Evolutionary conservation across 2,329 filamentous ascomycete species (phyloP).

Genomic region (Verticillium alfalfae): DNA sequence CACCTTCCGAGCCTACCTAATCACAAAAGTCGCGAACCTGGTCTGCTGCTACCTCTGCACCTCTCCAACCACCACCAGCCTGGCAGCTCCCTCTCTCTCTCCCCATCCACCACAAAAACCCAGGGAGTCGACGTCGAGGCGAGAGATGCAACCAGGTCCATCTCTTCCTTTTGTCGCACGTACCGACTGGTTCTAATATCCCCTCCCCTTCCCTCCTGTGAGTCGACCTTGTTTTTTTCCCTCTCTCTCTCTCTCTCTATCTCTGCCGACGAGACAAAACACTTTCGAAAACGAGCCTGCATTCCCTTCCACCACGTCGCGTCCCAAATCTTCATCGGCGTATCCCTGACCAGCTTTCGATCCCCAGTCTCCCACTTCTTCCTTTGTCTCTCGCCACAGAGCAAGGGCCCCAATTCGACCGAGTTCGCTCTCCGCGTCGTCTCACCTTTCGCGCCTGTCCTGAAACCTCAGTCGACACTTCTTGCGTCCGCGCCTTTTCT

Average conservation of each 20-base stretch:
- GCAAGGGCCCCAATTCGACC: neutral
- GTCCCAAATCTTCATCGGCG: neutral
- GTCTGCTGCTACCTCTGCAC: neutral
- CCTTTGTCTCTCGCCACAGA: neutral
- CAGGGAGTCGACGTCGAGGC: neutral
- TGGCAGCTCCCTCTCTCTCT: neutral
- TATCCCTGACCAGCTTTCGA: neutral
- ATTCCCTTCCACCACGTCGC: neutral
- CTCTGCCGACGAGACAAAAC: neutral
- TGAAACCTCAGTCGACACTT: neutral
- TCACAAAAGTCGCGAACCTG: neutral
- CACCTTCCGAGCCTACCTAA: neutral
- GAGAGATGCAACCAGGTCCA: neutral
- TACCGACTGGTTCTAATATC: neutral
- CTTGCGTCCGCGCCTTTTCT: neutral
- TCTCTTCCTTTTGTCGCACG: neutral
- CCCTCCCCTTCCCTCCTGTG: neutral
- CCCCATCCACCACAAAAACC: neutral
- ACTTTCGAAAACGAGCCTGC: neutral
- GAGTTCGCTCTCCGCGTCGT: neutral
- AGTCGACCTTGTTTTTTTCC: neutral
- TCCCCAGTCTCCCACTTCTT: neutral
- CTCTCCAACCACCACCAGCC: neutral
- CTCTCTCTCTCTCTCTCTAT: neutral
- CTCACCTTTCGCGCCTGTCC: neutral